Conservation (phyloP, 1,284 basidiomycete species). For the Melampsora occidentalis region DNA sequence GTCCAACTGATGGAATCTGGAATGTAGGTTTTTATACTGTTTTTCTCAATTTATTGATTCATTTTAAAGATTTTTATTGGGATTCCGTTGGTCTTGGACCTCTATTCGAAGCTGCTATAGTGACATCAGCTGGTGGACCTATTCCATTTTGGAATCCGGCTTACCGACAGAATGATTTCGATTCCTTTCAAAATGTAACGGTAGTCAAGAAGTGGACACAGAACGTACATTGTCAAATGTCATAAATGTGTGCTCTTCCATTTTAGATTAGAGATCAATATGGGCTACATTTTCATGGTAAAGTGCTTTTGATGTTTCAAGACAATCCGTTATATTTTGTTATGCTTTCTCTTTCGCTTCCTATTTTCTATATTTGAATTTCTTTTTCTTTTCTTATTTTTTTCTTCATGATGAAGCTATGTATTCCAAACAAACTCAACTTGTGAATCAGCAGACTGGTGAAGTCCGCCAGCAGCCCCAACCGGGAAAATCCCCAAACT, state of each 20-base stretch:
- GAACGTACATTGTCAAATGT: too few relatives aligned
- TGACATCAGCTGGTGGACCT: conserved; percentile 80
- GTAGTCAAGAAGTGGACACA: conserved; percentile 47
- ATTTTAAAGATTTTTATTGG: conserved; percentile 84
- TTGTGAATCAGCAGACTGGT: conserved; percentile 77
- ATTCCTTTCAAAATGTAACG: conserved; percentile 49
- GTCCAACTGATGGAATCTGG: conserved; percentile 54
- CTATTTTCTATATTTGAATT: too few relatives aligned
- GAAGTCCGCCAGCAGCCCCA: conserved; percentile 86
- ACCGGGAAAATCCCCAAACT: conserved; percentile 99
- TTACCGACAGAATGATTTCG: conserved; percentile 66
- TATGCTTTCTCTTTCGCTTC: too few relatives aligned
- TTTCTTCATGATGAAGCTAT: too few relatives aligned
- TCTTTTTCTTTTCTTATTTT: too few relatives aligned
- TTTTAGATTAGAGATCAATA: too few relatives aligned
- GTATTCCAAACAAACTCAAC: background rate
- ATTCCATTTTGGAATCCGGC: conserved; percentile 92
- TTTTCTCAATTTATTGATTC: background rate
- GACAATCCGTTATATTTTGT: too few relatives aligned
- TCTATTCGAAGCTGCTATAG: conserved; percentile 78
- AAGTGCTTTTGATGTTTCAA: too few relatives aligned
- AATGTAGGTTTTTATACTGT: conserved; percentile 56
- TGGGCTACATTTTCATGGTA: too few relatives aligned
- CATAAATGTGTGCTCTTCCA: too few relatives aligned
- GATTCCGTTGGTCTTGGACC: conserved; percentile 68